These are phyloP conservation scores for Chalaropsis ovoidea DNA, from an alignment of 2,329 filamentous ascomycete species.

Conservation along the genomic window DNA sequence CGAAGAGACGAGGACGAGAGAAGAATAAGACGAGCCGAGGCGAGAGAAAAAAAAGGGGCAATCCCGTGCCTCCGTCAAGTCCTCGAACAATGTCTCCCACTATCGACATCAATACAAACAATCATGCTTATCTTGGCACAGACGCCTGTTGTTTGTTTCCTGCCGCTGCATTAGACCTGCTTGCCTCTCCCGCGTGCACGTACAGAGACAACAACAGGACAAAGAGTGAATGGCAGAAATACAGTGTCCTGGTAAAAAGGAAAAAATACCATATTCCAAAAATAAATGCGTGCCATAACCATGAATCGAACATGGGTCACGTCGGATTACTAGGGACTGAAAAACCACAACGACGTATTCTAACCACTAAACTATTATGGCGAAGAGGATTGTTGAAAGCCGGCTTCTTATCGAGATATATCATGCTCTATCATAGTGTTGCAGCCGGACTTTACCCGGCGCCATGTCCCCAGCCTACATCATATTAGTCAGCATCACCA, in stretches of 20 bases:
- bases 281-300: not conserved
- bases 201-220: too few relatives aligned
- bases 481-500: not conserved
- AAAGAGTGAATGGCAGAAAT: too few relatives aligned
- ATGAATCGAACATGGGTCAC: conserved; percentile 13
- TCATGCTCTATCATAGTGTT: too few relatives aligned
- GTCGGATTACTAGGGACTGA: not conserved
- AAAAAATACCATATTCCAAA: not conserved
- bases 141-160: not conserved
- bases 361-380: conserved; percentile 14
- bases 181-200: too few relatives aligned
- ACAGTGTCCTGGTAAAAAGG: not conserved
- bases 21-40: too few relatives aligned
- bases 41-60: not conserved
- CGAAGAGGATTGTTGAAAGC: not conserved
- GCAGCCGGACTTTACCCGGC: too few relatives aligned
- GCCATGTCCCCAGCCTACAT: too few relatives aligned
- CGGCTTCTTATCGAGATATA: too few relatives aligned
- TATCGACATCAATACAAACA: not conserved
- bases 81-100: not conserved
- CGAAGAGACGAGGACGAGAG: not conserved
- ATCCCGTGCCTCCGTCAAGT: too few relatives aligned
- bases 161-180: not conserved
- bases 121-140: not conserved
- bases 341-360: conserved; percentile 4